phyloP scores from a whole-genome alignment of 345 rosid genomes.

The Bruguiera sexangula region DNA sequence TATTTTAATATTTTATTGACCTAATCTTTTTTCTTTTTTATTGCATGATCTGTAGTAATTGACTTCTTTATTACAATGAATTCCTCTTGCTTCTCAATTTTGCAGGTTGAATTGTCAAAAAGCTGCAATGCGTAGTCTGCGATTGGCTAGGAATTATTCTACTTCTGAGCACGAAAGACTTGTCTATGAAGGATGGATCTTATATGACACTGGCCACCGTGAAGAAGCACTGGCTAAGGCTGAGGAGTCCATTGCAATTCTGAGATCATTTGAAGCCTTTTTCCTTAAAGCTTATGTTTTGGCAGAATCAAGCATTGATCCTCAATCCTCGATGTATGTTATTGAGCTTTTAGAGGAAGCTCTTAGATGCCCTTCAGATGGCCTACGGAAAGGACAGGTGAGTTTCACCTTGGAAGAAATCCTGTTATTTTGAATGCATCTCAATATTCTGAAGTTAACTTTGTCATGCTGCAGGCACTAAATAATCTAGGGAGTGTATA shows the following conservation, averaged over 20 bases:
- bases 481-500: constrained; percentile 85
- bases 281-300: constrained; percentile 93
- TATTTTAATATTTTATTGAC: not conserved
- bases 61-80: no score
- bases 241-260: constrained; percentile 75
- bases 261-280: constrained; percentile 96
- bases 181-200: constrained; percentile 94
- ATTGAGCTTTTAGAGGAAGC: constrained; percentile 86
- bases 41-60: no score
- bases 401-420: constrained; percentile 14
- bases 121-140: constrained; percentile 87
- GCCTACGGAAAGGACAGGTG: constrained; percentile 97
- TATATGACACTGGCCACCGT: constrained; percentile 88
- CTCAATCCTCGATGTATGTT: constrained; percentile 62
- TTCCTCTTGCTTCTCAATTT: constrained; percentile 14
- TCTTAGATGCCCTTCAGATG: constrained; percentile 93
- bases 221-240: constrained; percentile 95
- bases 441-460: not conserved
- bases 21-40: no score
- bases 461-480: constrained; percentile 59
- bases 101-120: constrained; percentile 85
- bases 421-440: not conserved
- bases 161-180: constrained; percentile 79
- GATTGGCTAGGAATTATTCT: constrained; percentile 85
- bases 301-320: constrained; percentile 66